These are phyloP conservation scores for Eucalyptus brandiana DNA, from an alignment of 345 rosid species.

Conservation along the genomic window DNA sequence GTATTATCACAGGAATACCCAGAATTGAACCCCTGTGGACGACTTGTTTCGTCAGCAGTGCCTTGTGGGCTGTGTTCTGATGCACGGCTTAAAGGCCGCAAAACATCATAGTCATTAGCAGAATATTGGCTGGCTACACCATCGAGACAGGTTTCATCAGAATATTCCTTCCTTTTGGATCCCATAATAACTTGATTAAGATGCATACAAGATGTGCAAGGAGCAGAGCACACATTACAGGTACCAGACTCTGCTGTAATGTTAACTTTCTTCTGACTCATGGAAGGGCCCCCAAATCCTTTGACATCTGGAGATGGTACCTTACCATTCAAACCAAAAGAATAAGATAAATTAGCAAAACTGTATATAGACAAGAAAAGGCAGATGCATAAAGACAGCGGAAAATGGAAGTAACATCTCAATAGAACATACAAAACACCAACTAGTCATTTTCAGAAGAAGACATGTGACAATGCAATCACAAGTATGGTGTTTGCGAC, in stretches of 20 bases:
- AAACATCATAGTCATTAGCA: slow-evolving; percentile 27
- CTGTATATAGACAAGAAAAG: neutral
- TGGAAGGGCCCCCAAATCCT: slow-evolving; percentile 20
- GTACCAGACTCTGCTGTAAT: slow-evolving; percentile 59
- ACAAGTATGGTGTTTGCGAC: neutral
- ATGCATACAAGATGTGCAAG: slow-evolving; percentile 85
- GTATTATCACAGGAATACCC: slow-evolving; percentile 4
- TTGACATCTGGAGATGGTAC: slow-evolving; percentile 16
- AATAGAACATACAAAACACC: neutral
- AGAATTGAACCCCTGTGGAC: slow-evolving; percentile 10
- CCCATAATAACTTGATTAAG: slow-evolving; percentile 31
- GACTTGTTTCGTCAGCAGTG: slow-evolving; percentile 52
- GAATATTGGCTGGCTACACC: slow-evolving; percentile 50
- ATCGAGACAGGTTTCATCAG: slow-evolving; percentile 52
- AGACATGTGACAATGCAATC: neutral
- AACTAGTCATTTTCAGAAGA: neutral
- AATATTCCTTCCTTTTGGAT: slow-evolving; percentile 43
- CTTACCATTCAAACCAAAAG: slow-evolving; percentile 4
- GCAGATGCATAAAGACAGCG: neutral
- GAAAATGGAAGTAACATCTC: neutral
- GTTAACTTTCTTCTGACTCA: slow-evolving; percentile 30
- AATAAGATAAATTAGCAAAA: neutral
- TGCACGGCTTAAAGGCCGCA: slow-evolving; percentile 6
- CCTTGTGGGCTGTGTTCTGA: slow-evolving; percentile 19
- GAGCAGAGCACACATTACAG: slow-evolving; percentile 69